Base-by-base conservation (phyloP, 2,329 filamentous ascomycete species). In the Leptographium radiaticola region DNA sequence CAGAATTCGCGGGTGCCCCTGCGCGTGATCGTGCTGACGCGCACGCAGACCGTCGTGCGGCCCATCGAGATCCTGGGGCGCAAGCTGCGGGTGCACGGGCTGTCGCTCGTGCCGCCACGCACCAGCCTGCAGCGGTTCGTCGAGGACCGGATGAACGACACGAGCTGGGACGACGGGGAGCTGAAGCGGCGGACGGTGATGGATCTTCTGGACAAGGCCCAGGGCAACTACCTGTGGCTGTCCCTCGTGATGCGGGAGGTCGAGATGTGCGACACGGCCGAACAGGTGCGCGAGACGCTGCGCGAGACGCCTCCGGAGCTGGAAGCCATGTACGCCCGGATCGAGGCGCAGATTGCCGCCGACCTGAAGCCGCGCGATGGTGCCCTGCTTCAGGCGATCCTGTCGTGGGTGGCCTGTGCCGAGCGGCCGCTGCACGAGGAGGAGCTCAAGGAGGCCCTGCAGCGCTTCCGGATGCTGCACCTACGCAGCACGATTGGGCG, bases 171-270 rank as follows among this genome's bases (percentile, higher is more conserved):
- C n/a, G 45, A 33, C 45, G 25, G 13, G 31, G 25, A 34, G 31
- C 25, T 30, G 4, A 47, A 16, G 30, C 11, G 8, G 10, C 45
- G 9, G 11, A 33, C 30, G 12, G n/a, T 20, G 2, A 20, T 25
- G 30, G 45, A 47, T 8, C 45, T 47, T 9, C 30, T 47, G 11
- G 15, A 5, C 30, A 47, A 47, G 45, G 45, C 50, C 16, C 40
- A 45, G n/a, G 50, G 50, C 25, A 52, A 18, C 50, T 52, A 46
- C n/a, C 50, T 52, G 4, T 52, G 50, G 50, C 39, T 44, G 15
- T 44, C 20, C 39, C 33, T 52, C 16, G 50, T 52, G 15, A 30
- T 34, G 6, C 31, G 18, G 9, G 33, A 36, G 2, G 6, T 52
- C 5, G 10, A 7, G 30, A 2, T 33, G 3, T 52, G 40, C 16